These are phyloP conservation scores for Nannizzia gypsea DNA, from an alignment of 2,329 filamentous ascomycete genomes.

Conservation along the genomic window DNA sequence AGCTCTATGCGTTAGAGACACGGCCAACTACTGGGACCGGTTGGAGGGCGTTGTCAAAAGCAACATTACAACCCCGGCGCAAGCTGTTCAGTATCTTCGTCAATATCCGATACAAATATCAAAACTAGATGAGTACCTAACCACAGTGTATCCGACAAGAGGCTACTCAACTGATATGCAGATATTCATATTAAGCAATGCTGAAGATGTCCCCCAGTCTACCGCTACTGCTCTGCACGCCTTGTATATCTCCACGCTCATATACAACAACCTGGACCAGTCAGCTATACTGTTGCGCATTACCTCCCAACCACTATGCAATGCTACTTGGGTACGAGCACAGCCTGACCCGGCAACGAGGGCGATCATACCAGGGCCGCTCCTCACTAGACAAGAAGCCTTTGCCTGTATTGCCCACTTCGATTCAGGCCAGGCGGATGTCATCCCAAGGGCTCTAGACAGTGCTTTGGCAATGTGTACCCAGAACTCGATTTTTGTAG, in stretches of 20 bases:
- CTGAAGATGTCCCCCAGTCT: neutral
- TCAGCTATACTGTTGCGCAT: neutral
- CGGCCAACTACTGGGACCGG: too few relatives aligned
- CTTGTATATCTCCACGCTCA: neutral
- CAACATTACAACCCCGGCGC: neutral
- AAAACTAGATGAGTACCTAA: neutral
- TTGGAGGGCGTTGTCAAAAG: neutral
- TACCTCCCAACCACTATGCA: neutral
- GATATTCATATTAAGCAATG: neutral
- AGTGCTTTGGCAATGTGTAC: neutral
- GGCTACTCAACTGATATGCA: neutral
- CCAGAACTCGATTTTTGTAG: conserved; percentile 5
- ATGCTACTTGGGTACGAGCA: neutral
- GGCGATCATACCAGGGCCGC: too few relatives aligned
- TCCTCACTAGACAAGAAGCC: neutral
- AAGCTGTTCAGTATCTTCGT: neutral
- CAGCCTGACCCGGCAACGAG: too few relatives aligned
- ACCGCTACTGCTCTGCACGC: neutral
- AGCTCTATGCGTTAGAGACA: neutral
- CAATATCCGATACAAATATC: neutral
- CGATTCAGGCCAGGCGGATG: neutral
- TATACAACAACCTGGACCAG: neutral
- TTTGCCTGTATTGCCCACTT: conserved; percentile 6
- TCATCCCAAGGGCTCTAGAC: neutral
- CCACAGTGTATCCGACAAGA: neutral